Evolutionary conservation across 1,139 yeast genomes (phyloP), one percentile per base, ranked within the genome.

Genomic region (Yamadazyma sp.): DNA sequence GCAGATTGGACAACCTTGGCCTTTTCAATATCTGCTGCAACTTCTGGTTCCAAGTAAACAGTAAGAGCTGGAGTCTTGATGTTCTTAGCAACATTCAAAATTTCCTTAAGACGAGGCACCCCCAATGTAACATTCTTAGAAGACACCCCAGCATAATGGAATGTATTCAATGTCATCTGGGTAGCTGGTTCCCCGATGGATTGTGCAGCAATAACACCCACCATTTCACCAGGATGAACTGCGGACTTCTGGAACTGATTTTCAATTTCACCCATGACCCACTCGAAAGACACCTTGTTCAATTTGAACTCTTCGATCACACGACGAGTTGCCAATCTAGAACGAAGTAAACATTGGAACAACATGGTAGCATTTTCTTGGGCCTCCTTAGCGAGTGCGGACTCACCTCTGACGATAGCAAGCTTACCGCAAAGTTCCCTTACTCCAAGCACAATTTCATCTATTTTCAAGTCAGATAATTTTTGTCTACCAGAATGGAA

Each of bases 81-180:
- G 56, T 87, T 91, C 72, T 92, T 94, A 15, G 99, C 98, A 50
- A 94, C 98, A 63, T 92, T 92, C 65, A 94, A 79, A 79, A 94
- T 94, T 75, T 94, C 99, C 79, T 94, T 94, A 66, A 94, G 79
- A 77, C 99, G 95, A 51, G 99, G 99, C 60, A 94, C 98, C 80
- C 99, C 99, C 55, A 95, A 81, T 4, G 99, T 94, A 45, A 94
- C 98, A 65, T 94, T 94, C 83, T 92, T 94, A 9, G 98, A 91
- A 30, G 98, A 92, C 47, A 94, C 98, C 86, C 99, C 99, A 23
- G 99, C 99, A 75, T 91, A 94, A 75, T 94, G 99, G 96, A 94
- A 94, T 54, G 99, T 92, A 62, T 92, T 92, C 69, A 92, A 79
- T 0, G 99, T 92, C 99, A 92, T 92, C 69, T 92, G 99, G 20